Evolutionary conservation across 257 asterid genomes (phyloP).

Genomic region (Thymus quinquecostatus): DNA sequence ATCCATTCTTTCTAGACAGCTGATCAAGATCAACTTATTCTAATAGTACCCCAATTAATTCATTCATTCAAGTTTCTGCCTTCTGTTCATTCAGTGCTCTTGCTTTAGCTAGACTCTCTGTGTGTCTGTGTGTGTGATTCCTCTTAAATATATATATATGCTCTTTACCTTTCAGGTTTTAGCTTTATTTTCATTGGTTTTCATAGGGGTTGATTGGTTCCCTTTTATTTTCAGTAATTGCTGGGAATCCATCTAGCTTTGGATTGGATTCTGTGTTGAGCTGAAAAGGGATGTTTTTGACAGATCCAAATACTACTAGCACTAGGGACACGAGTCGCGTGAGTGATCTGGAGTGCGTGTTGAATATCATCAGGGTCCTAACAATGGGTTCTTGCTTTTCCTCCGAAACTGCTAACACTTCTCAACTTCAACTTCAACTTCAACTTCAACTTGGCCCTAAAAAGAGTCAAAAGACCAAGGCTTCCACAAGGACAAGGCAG

Average conservation of each 20-base stretch:
- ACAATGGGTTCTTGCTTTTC: conserved; percentile 97
- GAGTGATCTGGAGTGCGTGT: conserved; percentile 78
- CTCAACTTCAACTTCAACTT: too few relatives aligned
- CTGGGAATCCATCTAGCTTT: conserved; percentile 15
- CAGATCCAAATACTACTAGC: conserved; percentile 58
- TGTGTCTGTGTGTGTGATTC: too few relatives aligned
- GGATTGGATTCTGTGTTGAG: conserved; percentile 25
- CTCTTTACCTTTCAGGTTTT: too few relatives aligned
- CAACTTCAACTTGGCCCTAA: too few relatives aligned
- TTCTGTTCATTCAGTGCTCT: too few relatives aligned
- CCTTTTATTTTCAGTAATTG: background rate
- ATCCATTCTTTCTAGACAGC: too few relatives aligned
- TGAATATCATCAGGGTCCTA: conserved; percentile 75
- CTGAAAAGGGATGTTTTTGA: conserved; percentile 37
- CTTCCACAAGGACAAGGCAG: conserved; percentile 41
- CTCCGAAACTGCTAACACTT: conserved; percentile 41
- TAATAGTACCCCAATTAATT: too few relatives aligned
- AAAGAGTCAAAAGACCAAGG: conserved; percentile 37
- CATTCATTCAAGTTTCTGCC: too few relatives aligned
- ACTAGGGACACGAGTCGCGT: conserved; percentile 46
- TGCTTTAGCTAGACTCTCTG: too few relatives aligned
- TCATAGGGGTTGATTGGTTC: conserved; percentile 4
- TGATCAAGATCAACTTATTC: too few relatives aligned
- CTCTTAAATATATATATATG: too few relatives aligned
- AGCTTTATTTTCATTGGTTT: too few relatives aligned